phyloP scores from a whole-genome alignment of 2,329 filamentous ascomycete genomes.

The Aspergillus pseudonomiae region DNA sequence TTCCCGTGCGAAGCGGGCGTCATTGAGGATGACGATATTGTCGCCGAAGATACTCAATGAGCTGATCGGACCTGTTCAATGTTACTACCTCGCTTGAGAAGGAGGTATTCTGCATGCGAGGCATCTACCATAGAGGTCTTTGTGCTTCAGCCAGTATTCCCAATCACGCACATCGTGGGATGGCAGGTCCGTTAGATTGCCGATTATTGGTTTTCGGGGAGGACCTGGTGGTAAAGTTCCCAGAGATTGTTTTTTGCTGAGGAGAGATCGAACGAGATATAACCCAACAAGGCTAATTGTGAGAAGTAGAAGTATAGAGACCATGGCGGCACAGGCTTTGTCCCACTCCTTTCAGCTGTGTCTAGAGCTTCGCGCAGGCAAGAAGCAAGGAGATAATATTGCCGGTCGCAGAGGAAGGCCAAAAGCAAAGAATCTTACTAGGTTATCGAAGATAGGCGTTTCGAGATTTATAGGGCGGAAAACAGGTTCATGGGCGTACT shows the following conservation, averaged over 20 bases:
- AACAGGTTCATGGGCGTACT: neutral
- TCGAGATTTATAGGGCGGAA: neutral
- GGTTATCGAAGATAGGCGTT: neutral
- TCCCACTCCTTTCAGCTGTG: neutral
- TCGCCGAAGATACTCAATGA: constrained; percentile 37
- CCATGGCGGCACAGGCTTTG: neutral
- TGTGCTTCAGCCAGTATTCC: constrained; percentile 46
- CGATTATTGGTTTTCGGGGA: constrained; percentile 49
- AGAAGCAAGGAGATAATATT: neutral
- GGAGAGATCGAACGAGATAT: neutral
- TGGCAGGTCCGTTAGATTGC: constrained; percentile 54
- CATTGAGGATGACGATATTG: constrained; percentile 38
- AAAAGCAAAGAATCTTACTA: neutral
- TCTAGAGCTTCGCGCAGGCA: neutral
- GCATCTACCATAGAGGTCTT: constrained; percentile 38
- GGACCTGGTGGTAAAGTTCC: constrained; percentile 52
- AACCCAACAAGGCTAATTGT: neutral
- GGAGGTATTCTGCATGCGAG: neutral
- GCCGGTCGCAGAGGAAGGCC: neutral
- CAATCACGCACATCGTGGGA: constrained; percentile 38
- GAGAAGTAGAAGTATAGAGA: neutral
- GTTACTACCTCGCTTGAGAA: neutral
- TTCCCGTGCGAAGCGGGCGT: constrained; percentile 31
- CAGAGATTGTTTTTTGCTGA: neutral
- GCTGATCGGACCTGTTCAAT: constrained; percentile 33